A percentile compares a stretch with the other conserved stretches of the same genome.
Conservation (phyloP, 768 basidiomycete species). For the Mycena olivaceomarginata region DNA sequence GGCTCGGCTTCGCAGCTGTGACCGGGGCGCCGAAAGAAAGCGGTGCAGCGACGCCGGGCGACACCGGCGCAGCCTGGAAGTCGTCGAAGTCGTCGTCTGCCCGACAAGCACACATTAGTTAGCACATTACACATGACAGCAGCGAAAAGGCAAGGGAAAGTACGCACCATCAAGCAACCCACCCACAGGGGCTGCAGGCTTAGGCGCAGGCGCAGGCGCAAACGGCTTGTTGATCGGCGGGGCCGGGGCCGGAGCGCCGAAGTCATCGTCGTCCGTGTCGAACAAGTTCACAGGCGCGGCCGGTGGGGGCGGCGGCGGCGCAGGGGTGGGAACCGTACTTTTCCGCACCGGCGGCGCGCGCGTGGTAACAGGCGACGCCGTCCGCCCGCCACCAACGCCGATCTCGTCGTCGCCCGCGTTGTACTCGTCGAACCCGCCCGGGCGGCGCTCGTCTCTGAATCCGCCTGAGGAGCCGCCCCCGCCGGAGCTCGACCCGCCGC, state of each 20-base stretch:
- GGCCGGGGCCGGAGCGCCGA: conserved; percentile 55
- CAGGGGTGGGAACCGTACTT: conserved; percentile 39
- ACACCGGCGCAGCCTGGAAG: conserved; percentile 84
- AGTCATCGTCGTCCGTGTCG: conserved; percentile 84
- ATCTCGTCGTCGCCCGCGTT: conserved; percentile 95
- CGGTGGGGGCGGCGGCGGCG: conserved; percentile 60
- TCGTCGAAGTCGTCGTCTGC: conserved; percentile 91
- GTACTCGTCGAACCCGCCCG: conserved; percentile 92
- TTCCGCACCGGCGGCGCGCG: conserved; percentile 55
- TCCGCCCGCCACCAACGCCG: conserved; percentile 53
- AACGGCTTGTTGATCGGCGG: conserved; percentile 64
- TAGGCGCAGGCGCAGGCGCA: conserved; percentile 22
- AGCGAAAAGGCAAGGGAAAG: neutral
- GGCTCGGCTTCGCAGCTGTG: conserved; percentile 53
- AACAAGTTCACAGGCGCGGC: conserved; percentile 82
- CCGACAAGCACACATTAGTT: conserved; percentile 31
- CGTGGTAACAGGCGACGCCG: conserved; percentile 59
- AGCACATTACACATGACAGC: no score
- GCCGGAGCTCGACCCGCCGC: conserved; percentile 59
- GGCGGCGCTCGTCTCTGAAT: conserved; percentile 76
- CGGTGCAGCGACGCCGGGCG: conserved; percentile 49
- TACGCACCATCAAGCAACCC: conserved; percentile 64
- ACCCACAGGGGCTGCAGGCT: conserved; percentile 48
- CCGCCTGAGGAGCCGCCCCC: conserved; percentile 65
- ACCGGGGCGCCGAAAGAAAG: conserved; percentile 58